Evolutionary conservation across 1,284 basidiomycete genomes (phyloP).

Genomic region (Microbotryomycetes sp.): DNA sequence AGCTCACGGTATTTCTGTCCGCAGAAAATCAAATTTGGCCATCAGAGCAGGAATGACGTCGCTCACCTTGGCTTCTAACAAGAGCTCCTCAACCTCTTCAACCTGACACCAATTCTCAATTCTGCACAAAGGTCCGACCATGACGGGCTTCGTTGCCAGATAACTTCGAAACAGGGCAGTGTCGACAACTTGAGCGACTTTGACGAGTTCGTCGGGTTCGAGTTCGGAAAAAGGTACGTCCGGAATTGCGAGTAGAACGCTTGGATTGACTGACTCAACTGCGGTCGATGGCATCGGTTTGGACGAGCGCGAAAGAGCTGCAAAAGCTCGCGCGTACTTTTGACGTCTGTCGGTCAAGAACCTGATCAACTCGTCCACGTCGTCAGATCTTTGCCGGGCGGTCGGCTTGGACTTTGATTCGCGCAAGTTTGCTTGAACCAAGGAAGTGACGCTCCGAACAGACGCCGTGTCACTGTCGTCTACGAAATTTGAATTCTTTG

Average conservation of each 20-base stretch:
- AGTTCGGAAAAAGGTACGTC: constrained; percentile 61
- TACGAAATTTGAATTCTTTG: constrained; percentile 32
- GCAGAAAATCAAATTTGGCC: not conserved
- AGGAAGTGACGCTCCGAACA: constrained; percentile 44
- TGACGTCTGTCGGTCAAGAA: constrained; percentile 74
- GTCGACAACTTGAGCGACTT: constrained; percentile 87
- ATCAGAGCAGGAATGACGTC: not conserved
- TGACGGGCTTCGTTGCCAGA: constrained; percentile 67
- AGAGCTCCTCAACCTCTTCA: constrained; percentile 81
- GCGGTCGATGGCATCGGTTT: constrained; percentile 49
- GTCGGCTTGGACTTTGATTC: not conserved
- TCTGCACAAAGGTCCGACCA: constrained; percentile 82
- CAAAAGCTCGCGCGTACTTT: constrained; percentile 68
- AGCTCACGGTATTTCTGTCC: constrained; percentile 80
- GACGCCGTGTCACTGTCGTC: constrained; percentile 54
- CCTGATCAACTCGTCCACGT: constrained; percentile 46
- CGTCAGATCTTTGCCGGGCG: not conserved
- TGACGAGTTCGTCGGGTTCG: constrained; percentile 68
- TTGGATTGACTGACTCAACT: constrained; percentile 36
- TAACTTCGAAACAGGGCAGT: constrained; percentile 94
- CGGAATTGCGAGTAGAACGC: constrained; percentile 68
- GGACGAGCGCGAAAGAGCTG: constrained; percentile 55
- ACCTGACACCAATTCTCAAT: constrained; percentile 97
- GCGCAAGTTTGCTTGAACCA: constrained; percentile 34
- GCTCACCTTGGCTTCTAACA: constrained; percentile 68